phyloP scores from a whole-genome alignment of 176 grass and related monocot genomes.

The Thalia dealbata region DNA sequence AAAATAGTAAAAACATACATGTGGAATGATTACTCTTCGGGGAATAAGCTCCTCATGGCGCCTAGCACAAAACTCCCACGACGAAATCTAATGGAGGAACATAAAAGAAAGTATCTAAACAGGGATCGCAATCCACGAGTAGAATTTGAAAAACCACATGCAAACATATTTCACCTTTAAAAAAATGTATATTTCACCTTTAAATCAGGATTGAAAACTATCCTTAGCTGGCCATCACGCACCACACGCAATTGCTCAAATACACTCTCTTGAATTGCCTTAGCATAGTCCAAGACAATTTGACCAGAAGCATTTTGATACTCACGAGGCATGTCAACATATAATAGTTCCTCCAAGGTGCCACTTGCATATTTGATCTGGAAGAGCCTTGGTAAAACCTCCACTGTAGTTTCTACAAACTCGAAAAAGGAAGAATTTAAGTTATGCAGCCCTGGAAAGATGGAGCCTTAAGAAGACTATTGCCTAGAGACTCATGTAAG shows the following conservation, averaged over 20 bases:
- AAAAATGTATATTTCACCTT: slow-evolving; percentile 44
- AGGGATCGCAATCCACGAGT: background rate
- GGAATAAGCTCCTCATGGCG: slow-evolving; percentile 93
- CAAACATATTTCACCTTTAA: background rate
- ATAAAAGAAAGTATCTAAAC: background rate
- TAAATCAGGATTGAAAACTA: slow-evolving; percentile 96
- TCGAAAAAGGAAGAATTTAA: background rate
- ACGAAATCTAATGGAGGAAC: slow-evolving; percentile 54
- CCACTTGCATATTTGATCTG: slow-evolving; percentile 99
- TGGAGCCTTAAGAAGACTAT: background rate
- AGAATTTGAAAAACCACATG: background rate
- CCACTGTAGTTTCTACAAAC: slow-evolving; percentile 79
- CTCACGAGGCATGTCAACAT: slow-evolving; percentile 94
- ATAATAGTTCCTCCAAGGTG: slow-evolving; percentile 85
- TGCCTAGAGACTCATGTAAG: background rate
- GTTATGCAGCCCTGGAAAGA: background rate
- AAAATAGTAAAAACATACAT: slow-evolving; percentile 36
- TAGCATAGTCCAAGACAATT: slow-evolving; percentile 93
- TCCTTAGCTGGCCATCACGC: slow-evolving; percentile 86
- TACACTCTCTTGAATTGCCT: slow-evolving; percentile 95
- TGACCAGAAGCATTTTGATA: slow-evolving; percentile 81
- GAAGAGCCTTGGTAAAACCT: slow-evolving; percentile 87
- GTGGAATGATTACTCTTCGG: slow-evolving; percentile 72
- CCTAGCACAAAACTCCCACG: slow-evolving; percentile 94
- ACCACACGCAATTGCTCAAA: slow-evolving; percentile 93